A percentile compares a stretch with the other conserved stretches of the same genome.
Evolutionary conservation across 2,329 filamentous ascomycete genomes (phyloP).

Genomic region (Phyllosticta citriasiana): DNA sequence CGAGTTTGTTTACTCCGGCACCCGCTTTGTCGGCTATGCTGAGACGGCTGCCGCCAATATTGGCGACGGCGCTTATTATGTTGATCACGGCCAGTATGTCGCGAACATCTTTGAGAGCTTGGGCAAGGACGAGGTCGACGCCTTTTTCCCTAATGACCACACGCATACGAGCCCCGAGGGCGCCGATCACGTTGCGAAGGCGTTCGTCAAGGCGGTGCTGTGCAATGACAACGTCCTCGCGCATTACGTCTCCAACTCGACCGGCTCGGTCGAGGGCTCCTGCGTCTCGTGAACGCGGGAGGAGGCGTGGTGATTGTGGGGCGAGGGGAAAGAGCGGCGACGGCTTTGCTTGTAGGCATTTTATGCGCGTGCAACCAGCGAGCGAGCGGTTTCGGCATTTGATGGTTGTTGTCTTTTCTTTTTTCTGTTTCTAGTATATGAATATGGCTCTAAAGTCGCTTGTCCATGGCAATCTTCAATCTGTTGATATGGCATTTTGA

Average conservation of each 20-base stretch:
- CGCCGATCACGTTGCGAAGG: constrained; percentile 45
- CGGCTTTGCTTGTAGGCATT: no score
- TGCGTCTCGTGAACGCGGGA: constrained; percentile 16
- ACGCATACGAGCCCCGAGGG: constrained; percentile 51
- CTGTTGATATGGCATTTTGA: no score
- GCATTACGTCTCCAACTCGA: constrained; percentile 26
- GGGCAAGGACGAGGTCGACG: constrained; percentile 14
- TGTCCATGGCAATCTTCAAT: no score
- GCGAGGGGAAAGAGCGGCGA: no score
- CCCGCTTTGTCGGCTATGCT: constrained; percentile 40
- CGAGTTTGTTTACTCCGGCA: constrained; percentile 34
- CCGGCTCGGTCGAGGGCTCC: constrained; percentile 20
- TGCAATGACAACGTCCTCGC: constrained; percentile 32
- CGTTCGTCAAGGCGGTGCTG: constrained; percentile 49
- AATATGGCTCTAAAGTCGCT: no score
- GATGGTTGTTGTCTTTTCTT: no score
- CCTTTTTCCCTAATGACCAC: constrained; percentile 49
- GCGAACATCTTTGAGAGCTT: constrained; percentile 28
- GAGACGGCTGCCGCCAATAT: constrained; percentile 2
- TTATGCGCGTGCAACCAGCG: no score
- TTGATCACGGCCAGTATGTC: constrained; percentile 48
- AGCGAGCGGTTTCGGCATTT: no score
- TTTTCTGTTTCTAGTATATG: no score
- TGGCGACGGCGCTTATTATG: constrained; percentile 26
- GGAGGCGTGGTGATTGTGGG: no score